Conservation (phyloP, 2,329 filamentous ascomycete species). For the Pseudogymnoascus sp. region DNA sequence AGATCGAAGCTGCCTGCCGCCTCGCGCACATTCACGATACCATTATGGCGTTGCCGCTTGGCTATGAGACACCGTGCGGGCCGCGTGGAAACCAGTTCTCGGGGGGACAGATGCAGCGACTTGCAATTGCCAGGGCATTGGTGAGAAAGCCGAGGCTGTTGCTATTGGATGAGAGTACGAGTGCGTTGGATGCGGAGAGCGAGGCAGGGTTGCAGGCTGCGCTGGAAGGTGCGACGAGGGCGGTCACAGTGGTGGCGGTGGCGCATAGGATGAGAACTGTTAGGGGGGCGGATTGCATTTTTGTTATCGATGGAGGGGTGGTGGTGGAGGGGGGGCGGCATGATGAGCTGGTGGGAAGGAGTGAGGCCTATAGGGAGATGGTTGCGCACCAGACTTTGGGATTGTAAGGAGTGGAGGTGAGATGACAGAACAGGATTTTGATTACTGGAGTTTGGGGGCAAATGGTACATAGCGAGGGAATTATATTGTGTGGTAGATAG, state of each 20-base stretch:
- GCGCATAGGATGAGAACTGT: constrained; percentile 50
- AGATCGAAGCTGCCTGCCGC: constrained; percentile 58
- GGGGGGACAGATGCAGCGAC: constrained; percentile 69
- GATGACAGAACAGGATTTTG: neutral
- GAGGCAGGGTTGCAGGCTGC: constrained; percentile 59
- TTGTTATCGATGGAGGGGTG: constrained; percentile 45
- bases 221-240: constrained; percentile 45
- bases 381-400: constrained; percentile 18
- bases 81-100: constrained; percentile 68
- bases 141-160: constrained; percentile 63
- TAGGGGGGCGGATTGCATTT: constrained; percentile 46
- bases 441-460: neutral
- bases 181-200: constrained; percentile 60
- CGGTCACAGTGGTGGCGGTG: constrained; percentile 48
- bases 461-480: neutral
- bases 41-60: constrained; percentile 52
- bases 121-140: constrained; percentile 70
- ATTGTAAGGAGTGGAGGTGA: neutral
- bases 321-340: constrained; percentile 46
- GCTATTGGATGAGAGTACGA: constrained; percentile 75
- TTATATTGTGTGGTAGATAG: neutral
- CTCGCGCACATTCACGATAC: constrained; percentile 63
- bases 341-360: constrained; percentile 43
- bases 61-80: constrained; percentile 59
- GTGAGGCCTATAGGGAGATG: constrained; percentile 35